Conservation (phyloP, 2,329 filamentous ascomycete genomes). For the Pestalotiopsis sp. region DNA sequence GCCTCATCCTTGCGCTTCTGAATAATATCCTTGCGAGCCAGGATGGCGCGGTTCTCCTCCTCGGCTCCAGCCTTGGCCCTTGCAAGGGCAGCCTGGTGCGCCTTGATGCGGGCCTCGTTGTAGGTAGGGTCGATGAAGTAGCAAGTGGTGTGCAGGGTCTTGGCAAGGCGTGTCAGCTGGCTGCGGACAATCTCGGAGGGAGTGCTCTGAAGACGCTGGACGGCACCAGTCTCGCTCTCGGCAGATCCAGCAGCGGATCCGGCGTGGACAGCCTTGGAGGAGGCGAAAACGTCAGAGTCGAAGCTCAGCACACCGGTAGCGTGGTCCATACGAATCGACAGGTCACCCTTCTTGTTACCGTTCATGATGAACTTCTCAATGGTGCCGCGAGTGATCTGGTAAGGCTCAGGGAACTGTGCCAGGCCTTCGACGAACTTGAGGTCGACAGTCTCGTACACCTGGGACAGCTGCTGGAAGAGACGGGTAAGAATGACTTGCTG, state of each 20-base stretch:
- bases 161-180: slow-evolving; percentile 88
- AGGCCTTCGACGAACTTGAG: slow-evolving; percentile 91
- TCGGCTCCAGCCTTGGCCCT: slow-evolving; percentile 88
- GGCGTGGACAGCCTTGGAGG: slow-evolving; percentile 86
- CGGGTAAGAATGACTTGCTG: slow-evolving; percentile 98
- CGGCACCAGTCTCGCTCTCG: slow-evolving; percentile 79
- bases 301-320: slow-evolving; percentile 94
- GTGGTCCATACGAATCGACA: slow-evolving; percentile 95
- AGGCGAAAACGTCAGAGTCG: slow-evolving; percentile 97
- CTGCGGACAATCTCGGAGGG: slow-evolving; percentile 97
- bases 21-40: slow-evolving; percentile 87
- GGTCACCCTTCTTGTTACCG: slow-evolving; percentile 98
- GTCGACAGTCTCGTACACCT: slow-evolving; percentile 98
- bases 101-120: slow-evolving; percentile 78
- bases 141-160: slow-evolving; percentile 88
- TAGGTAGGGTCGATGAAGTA: slow-evolving; percentile 93
- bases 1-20: slow-evolving; percentile 96
- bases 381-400: slow-evolving; percentile 85
- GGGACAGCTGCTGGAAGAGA: slow-evolving; percentile 97
- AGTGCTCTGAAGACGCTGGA: slow-evolving; percentile 96
- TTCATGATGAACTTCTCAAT: slow-evolving; percentile 99
- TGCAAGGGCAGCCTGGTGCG: slow-evolving; percentile 77
- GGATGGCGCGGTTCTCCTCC: slow-evolving; percentile 83
- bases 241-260: slow-evolving; percentile 85
- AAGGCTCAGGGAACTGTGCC: slow-evolving; percentile 93